Conservation (phyloP, 2,329 filamentous ascomycete species). For the Nigrospora sphaerica region DNA sequence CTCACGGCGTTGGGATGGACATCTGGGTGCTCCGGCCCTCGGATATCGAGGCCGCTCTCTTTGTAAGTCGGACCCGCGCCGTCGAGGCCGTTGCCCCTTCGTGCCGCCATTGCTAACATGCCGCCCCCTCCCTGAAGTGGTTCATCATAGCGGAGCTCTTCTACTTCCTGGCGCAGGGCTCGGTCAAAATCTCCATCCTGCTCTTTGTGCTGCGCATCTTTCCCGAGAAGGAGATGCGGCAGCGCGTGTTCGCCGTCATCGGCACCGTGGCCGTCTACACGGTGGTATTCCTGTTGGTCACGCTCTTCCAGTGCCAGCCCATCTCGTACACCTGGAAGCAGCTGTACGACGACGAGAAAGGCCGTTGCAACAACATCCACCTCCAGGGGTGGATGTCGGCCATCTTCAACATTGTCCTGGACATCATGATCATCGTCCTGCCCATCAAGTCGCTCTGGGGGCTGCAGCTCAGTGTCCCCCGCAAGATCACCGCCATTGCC, state of each 20-base stretch:
- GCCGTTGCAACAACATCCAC: constrained; percentile 22
- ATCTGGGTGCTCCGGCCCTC: constrained; percentile 6
- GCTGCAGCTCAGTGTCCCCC: constrained; percentile 20
- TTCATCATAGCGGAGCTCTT: constrained; percentile 25
- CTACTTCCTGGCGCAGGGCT: constrained; percentile 21
- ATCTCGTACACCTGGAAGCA: constrained; percentile 22
- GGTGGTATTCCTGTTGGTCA: constrained; percentile 11
- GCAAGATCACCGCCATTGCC: constrained; percentile 22
- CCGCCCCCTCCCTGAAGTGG: not conserved
- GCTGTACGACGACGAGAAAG: constrained; percentile 5
- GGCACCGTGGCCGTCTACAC: constrained; percentile 15
- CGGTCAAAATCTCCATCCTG: constrained; percentile 24
- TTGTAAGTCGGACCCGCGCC: constrained; percentile 1
- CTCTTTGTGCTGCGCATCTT: constrained; percentile 25
- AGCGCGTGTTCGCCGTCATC: constrained; percentile 14
- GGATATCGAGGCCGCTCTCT: constrained; percentile 7
- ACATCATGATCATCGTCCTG: constrained; percentile 14
- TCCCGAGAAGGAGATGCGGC: constrained; percentile 16
- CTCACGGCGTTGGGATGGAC: constrained; percentile 7
- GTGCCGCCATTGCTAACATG: not conserved
- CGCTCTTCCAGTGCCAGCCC: constrained; percentile 22
- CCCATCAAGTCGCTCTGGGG: constrained; percentile 19
- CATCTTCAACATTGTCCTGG: constrained; percentile 20
- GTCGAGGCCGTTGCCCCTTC: too few relatives aligned
- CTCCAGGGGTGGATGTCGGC: constrained; percentile 19